Percentiles rank a stretch among this genome's conserved stretches.
phyloP scores from a whole-genome alignment of 2,329 filamentous ascomycete species.

The Colletotrichum tanaceti region DNA sequence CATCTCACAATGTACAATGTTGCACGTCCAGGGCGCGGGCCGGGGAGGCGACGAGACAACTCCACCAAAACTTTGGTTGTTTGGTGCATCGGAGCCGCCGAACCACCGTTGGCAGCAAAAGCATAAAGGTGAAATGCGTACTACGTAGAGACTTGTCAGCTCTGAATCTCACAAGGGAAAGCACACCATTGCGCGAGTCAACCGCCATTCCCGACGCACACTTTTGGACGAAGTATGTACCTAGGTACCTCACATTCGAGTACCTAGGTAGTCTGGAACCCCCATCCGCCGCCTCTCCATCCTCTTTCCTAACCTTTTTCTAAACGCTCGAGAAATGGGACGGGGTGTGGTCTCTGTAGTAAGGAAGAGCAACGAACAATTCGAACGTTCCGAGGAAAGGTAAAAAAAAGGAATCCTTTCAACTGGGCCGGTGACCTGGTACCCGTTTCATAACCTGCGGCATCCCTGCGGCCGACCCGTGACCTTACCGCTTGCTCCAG shows the following conservation, averaged over 20 bases:
- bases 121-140: slow-evolving; percentile 16
- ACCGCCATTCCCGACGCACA: not conserved
- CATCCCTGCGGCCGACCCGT: slow-evolving; percentile 11
- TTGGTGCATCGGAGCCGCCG: slow-evolving; percentile 31
- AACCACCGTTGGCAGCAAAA: slow-evolving; percentile 24
- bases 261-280: slow-evolving; percentile 5
- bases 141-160: slow-evolving; percentile 35
- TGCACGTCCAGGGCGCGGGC: not conserved
- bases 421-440: not conserved
- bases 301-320: not conserved
- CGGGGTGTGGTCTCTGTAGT: not conserved
- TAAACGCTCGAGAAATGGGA: slow-evolving; percentile 9
- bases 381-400: not conserved
- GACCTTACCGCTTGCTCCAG: slow-evolving; percentile 17
- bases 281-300: slow-evolving; percentile 1
- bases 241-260: not conserved
- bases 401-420: not conserved
- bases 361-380: slow-evolving; percentile 5
- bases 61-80: slow-evolving; percentile 10
- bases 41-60: not conserved
- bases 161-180: slow-evolving; percentile 6
- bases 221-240: not conserved
- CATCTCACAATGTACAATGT: slow-evolving; percentile 9
- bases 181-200: not conserved
- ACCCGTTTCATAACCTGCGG: slow-evolving; percentile 22